Base-by-base conservation (phyloP, 2,329 filamentous ascomycete species). In the Calonectria pseudoreteaudii region DNA sequence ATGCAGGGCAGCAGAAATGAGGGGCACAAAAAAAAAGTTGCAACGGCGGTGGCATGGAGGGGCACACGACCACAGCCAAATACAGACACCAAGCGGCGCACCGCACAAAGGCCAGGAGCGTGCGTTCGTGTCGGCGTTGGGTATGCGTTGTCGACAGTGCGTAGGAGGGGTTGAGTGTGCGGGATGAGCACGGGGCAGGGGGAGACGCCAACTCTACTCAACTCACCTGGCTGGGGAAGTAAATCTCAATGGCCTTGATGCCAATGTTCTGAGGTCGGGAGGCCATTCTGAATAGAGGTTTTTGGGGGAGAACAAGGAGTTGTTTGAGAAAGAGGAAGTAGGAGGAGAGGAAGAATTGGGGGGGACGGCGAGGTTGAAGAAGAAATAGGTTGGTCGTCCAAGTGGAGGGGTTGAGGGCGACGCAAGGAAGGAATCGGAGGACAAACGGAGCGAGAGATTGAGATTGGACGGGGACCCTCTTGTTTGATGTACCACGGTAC, bases 221-320 rank as follows among this genome's bases (percentile, higher is more conserved):
- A 87, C 92, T 77, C 87, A 96, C 94, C 92, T 96, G 94, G 85
- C 90, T 94, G 78, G 94, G 94, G 84, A 95, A 94, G 86, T 97
- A 97, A 84, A 97, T 91, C 85, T 97, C 94, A 86, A 97, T 94
- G 93, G 94, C 94, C 89, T 97, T 96, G 85, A 97, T 95, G 90
- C 94, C 94, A 86, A 97, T 93, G 88, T 96, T 96, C 86, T 95
- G 92, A 78, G 94, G 94, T 87, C 94, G 93, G 80, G 92, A 85
- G 83, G 93, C 90, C 94, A 95, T 96, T 73, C 75, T 88, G 81
- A 78, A 77, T 47, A 69, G 66, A 68, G 66, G 28, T 68, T 65
- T 66, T 65, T 66, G 52, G 66, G 47, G 34, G 52, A 53, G 50
- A 28, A 58, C n/a, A 26, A 36, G 49, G 38, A 67, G 60, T 49